Evolutionary conservation across 306 rosid genomes (phyloP), one percentile per base, ranked within the genome.

Genomic region (Lathyrus aphaca): DNA sequence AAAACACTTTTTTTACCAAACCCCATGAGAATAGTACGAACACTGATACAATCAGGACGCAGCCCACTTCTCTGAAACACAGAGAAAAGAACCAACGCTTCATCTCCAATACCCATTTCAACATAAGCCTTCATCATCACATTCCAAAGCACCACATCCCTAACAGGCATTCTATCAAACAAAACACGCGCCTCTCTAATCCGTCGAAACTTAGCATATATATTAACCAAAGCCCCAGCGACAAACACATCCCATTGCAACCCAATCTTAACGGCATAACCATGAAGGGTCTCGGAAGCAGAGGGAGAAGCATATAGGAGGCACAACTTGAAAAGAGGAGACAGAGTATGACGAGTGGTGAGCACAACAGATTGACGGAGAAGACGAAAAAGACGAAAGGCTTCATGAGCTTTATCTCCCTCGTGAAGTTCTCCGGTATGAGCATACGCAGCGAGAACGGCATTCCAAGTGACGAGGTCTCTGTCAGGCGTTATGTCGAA

Each of bases 381-480:
- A 66, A 82, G 69, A 16, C 86, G 82, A 67, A 91, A 89, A 13
- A 89, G 77, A 25, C 13, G 54, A 58, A 89, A 83, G 3, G 87
- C 97, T 66, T 81, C 81, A 27, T 32, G 68, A 61, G 84, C 32
- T 18, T 79, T 60, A 14, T 72, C 21, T 8, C 1, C 80, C 6
- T 45, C 32, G 6, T 42, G 63, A 18, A 74, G 32, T 29, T 77
- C 82, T 1, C 66, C 76, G 7, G 85, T 69, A 9, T 77, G 82
- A 11, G 96, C 88, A 18, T 85, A 68, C 15, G 86, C 96, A 0
- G 94, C 69, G 42, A 91, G 70, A 74, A 89, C 89, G 74, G 97
- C 77, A 40, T 91, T 91, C 96, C 96, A 91, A 4, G 97, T 81
- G 18, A 91, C 87, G 57, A 91, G 82, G 88, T 86, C 91, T 62